A percentile compares a stretch with the other conserved stretches of the same genome.
phyloP scores from a whole-genome alignment of 2,329 filamentous ascomycete genomes.

The Pleurostoma richardsiae region DNA sequence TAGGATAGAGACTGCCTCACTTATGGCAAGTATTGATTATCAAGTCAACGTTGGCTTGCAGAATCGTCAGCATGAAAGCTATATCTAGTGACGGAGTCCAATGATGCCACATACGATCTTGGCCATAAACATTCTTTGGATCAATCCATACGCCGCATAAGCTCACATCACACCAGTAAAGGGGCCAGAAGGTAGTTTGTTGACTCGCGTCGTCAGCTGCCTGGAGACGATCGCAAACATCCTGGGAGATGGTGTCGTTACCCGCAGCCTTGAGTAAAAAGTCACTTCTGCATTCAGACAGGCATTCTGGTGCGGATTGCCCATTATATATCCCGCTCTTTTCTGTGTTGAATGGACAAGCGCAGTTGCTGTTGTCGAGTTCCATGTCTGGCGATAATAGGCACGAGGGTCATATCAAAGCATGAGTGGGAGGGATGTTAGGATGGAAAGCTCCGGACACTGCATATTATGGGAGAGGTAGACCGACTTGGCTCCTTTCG shows the following conservation, averaged over 20 bases:
- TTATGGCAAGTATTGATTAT: constrained; percentile 46
- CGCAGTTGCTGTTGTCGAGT: constrained; percentile 1
- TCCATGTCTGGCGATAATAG: background rate
- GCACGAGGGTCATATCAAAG: constrained; percentile 3
- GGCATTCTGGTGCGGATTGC: constrained; percentile 1
- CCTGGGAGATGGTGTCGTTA: background rate
- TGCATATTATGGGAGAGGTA: background rate
- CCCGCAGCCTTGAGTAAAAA: constrained; percentile 3
- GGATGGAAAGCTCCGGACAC: constrained; percentile 1
- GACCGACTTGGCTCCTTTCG: constrained; percentile 3
- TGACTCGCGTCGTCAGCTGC: constrained; percentile 1
- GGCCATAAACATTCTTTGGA: constrained; percentile 15
- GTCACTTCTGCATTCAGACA: constrained; percentile 1
- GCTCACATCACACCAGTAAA: constrained; percentile 48
- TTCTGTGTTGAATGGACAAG: constrained; percentile 5
- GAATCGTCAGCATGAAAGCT: constrained; percentile 10
- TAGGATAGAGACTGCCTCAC: constrained; percentile 25
- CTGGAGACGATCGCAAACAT: constrained; percentile 4
- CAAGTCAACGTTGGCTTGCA: constrained; percentile 42
- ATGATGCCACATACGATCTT: constrained; percentile 38
- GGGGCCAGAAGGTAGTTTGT: constrained; percentile 24
- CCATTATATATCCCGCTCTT: background rate
- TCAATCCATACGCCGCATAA: constrained; percentile 41
- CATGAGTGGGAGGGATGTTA: background rate
- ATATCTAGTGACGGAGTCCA: constrained; percentile 4